Percentiles rank a stretch among this genome's conserved stretches.
phyloP scores from a whole-genome alignment of 2,329 filamentous ascomycete genomes.

The Phyllosticta paracitricarpa region DNA sequence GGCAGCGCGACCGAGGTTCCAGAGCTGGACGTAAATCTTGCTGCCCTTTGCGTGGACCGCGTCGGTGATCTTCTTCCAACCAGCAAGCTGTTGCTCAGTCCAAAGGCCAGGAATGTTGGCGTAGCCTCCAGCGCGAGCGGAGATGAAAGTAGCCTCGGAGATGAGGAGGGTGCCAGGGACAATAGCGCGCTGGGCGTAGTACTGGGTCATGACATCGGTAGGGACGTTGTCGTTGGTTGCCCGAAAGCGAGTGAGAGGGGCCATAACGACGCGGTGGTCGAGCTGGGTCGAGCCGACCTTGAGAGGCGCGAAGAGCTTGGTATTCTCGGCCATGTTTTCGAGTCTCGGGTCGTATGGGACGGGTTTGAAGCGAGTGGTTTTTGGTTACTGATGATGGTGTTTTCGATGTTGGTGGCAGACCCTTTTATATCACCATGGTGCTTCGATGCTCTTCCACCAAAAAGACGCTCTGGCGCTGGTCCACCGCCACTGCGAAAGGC shows the following conservation, averaged over 20 bases:
- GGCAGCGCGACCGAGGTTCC: constrained; percentile 49
- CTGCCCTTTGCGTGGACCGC: constrained; percentile 53
- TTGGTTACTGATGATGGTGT: not conserved
- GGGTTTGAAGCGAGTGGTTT: not conserved
- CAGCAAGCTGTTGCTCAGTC: constrained; percentile 40
- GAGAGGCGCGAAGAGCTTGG: constrained; percentile 20
- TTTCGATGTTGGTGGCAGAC: not conserved
- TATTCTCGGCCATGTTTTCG: constrained; percentile 7
- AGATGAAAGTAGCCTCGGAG: constrained; percentile 26
- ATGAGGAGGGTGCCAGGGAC: constrained; percentile 24
- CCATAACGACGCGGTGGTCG: constrained; percentile 20
- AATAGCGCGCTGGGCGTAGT: constrained; percentile 22
- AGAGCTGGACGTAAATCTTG: constrained; percentile 54
- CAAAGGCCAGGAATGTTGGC: constrained; percentile 22
- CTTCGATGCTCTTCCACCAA: not conserved
- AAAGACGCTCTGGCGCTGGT: not conserved
- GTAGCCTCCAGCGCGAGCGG: constrained; percentile 18
- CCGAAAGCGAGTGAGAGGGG: constrained; percentile 30
- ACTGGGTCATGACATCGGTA: constrained; percentile 26
- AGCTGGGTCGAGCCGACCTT: constrained; percentile 19
- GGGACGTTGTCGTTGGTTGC: constrained; percentile 40
- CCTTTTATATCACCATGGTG: not conserved
- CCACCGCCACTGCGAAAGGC: not conserved
- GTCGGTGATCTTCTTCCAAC: constrained; percentile 51
- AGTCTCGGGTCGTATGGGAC: not conserved